Conservation (phyloP, 2,329 filamentous ascomycete genomes). For the Xylariaceae sp. region DNA sequence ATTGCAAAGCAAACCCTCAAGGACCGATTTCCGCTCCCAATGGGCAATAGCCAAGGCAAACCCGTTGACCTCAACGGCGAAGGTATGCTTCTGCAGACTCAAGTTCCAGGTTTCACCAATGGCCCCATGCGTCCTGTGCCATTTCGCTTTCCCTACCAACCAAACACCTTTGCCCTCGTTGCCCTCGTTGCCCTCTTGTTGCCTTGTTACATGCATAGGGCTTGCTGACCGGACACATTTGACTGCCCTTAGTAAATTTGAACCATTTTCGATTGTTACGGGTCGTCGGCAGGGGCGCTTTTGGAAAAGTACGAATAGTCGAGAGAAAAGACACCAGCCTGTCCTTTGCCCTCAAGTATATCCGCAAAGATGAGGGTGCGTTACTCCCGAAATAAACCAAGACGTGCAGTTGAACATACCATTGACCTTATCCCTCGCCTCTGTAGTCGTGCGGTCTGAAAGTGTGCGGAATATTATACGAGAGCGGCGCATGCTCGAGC, state of each 20-base stretch:
- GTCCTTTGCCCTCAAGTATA: conserved; percentile 97
- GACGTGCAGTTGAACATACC: conserved; percentile 8
- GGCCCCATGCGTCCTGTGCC: conserved; percentile 12
- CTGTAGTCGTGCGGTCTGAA: conserved; percentile 88
- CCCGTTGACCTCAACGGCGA: conserved; percentile 90
- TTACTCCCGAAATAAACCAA: conserved; percentile 19
- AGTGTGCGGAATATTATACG: conserved; percentile 98
- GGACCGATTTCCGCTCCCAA: conserved; percentile 42
- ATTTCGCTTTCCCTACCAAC: conserved; percentile 11
- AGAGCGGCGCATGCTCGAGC: conserved; percentile 96
- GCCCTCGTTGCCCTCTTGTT: background rate
- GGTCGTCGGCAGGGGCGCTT: conserved; percentile 96
- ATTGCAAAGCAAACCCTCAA: conserved; percentile 14
- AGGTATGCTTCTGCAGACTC: conserved; percentile 66
- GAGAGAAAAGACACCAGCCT: conserved; percentile 94
- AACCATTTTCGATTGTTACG: conserved; percentile 95
- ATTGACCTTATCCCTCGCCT: conserved; percentile 25
- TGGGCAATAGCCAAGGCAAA: conserved; percentile 97
- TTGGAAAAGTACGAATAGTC: conserved; percentile 98
- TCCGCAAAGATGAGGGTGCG: conserved; percentile 95
- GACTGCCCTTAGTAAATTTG: conserved; percentile 71
- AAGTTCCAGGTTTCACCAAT: background rate
- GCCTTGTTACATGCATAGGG: background rate
- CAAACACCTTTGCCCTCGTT: background rate
- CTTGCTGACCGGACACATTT: conserved; percentile 30